Conservation (phyloP, 306 rosid species). For the Hippophae tibetana region DNA sequence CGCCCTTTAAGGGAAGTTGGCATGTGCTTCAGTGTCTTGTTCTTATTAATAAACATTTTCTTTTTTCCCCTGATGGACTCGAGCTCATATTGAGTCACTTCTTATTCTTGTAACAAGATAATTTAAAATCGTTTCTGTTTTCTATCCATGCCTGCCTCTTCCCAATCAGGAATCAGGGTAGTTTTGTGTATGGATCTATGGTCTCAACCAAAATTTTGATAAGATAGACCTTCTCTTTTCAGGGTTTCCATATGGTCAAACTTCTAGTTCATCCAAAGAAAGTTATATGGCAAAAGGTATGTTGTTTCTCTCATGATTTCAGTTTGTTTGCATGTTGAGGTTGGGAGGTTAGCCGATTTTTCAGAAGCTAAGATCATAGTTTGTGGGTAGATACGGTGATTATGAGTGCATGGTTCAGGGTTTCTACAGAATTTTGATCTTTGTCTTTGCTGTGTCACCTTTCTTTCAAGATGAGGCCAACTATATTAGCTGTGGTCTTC, state of each 20-base stretch:
- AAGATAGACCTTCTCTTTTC: conserved; percentile 56
- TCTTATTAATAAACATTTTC: not conserved
- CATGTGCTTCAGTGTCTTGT: conserved; percentile 1
- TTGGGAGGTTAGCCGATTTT: conserved; percentile 14
- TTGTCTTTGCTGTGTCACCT: no score
- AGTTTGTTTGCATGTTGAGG: conserved; percentile 14
- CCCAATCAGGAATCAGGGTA: conserved; percentile 1
- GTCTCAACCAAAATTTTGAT: conserved; percentile 34
- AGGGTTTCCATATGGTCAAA: conserved; percentile 82
- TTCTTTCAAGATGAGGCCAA: no score
- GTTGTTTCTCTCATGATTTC: conserved; percentile 23
- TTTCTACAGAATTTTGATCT: not conserved
- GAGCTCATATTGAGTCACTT: not conserved
- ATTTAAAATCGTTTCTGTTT: not conserved
- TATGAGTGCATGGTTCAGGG: not conserved
- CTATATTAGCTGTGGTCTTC: no score
- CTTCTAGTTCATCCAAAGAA: conserved; percentile 67
- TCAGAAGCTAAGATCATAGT: not conserved
- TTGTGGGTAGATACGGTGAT: not conserved
- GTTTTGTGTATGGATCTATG: conserved; percentile 31
- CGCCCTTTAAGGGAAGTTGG: not conserved
- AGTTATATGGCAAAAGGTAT: conserved; percentile 87
- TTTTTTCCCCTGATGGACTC: not conserved
- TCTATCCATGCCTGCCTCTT: no score
- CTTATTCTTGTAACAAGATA: not conserved